A percentile compares a stretch with the other conserved stretches of the same genome.
Evolutionary conservation across 768 basidiomycete genomes (phyloP).

Genomic region (Leccinum rimulosum): DNA sequence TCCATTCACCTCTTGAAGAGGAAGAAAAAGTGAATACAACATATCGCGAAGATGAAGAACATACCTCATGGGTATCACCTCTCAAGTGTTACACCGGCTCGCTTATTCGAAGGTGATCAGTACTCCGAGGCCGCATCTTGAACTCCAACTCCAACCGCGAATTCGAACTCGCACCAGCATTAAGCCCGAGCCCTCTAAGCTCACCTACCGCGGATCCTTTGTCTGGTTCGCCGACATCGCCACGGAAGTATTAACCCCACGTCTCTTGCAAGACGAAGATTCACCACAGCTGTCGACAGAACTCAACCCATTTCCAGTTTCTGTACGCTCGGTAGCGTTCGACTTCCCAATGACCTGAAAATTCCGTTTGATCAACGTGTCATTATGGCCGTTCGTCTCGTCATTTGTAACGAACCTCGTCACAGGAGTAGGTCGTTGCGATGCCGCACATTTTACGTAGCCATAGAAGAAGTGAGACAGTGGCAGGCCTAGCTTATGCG

Average conservation of each 20-base stretch:
- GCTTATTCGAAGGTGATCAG: background rate
- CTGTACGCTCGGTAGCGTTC: background rate
- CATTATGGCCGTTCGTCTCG: conserved; percentile 1
- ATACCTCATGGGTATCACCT: background rate
- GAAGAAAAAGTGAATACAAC: background rate
- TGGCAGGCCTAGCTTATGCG: background rate
- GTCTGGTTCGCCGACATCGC: background rate
- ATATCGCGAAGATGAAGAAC: background rate
- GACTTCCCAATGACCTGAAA: background rate
- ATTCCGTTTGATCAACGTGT: background rate
- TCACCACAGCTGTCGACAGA: background rate
- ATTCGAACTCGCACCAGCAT: background rate
- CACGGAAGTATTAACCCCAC: background rate
- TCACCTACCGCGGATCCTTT: background rate
- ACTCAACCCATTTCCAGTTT: background rate
- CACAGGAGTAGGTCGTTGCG: background rate
- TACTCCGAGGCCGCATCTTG: background rate
- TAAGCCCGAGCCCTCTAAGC: background rate
- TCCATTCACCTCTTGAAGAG: background rate
- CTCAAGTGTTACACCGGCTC: background rate
- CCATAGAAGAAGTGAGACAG: background rate
- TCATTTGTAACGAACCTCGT: background rate
- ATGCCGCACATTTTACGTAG: too few relatives aligned
- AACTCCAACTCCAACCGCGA: background rate
- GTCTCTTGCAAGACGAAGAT: background rate